Evolutionary conservation across 345 rosid genomes (phyloP).

Genomic region (Draba incana): DNA sequence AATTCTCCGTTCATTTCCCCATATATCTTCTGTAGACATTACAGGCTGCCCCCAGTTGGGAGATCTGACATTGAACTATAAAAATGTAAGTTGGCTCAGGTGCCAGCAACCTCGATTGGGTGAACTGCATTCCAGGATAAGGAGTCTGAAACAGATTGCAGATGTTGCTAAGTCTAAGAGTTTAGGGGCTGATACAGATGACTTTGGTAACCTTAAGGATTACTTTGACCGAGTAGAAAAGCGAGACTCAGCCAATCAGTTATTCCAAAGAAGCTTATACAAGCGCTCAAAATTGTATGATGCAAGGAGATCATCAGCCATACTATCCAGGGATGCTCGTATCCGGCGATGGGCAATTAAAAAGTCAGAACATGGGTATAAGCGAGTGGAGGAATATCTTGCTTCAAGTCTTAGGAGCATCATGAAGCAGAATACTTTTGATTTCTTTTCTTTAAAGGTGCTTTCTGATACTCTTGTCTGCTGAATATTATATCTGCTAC

Average conservation of each 20-base stretch:
- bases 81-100: conserved; percentile 68
- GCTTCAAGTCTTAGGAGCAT: conserved; percentile 85
- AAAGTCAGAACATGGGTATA: conserved; percentile 83
- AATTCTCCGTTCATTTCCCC: conserved; percentile 62
- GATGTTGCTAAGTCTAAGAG: conserved; percentile 54
- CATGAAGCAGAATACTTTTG: conserved; percentile 89
- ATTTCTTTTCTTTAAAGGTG: conserved; percentile 92
- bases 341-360: conserved; percentile 87
- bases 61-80: conserved; percentile 61
- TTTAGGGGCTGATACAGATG: conserved; percentile 62
- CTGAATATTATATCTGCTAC: conserved; percentile 8
- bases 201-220: conserved; percentile 89
- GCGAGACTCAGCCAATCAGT: conserved; percentile 88
- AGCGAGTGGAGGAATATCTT: conserved; percentile 92
- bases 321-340: conserved; percentile 97
- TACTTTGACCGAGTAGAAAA: conserved; percentile 92
- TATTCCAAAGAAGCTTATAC: conserved; percentile 83
- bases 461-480: conserved; percentile 28
- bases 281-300: conserved; percentile 93
- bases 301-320: conserved; percentile 88
- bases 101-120: conserved; percentile 47
- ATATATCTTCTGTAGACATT: conserved; percentile 70
- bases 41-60: conserved; percentile 87
- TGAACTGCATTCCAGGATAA: conserved; percentile 58
- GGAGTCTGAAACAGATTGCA: conserved; percentile 69